Evolutionary conservation across 768 basidiomycete species (phyloP), one percentile per base, ranked within the genome.

Genomic region (Lanmaoa pseudosensibilis): DNA sequence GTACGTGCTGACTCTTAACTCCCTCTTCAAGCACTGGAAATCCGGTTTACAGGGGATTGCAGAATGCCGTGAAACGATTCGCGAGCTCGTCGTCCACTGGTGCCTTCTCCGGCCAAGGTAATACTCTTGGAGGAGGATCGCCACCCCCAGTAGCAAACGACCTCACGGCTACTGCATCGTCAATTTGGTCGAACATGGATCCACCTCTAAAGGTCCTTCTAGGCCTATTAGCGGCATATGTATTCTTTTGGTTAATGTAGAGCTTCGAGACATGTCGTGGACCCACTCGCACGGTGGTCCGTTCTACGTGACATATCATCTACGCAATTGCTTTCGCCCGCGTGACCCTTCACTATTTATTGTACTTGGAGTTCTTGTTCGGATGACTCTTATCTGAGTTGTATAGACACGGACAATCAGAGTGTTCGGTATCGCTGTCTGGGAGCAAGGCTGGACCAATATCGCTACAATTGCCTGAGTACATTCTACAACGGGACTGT

Each of bases 41-140:
- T 37, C 32, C 21, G 48, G 36, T 47, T 50, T 2, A 23, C 50
- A 92, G 90, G 15, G 84, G 70, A 12, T 75, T 94, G 19, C 83
- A 90, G 58, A 76, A 73, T 33, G 77, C 84, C 32, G 56, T 94
- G 25, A 74, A 75, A 25, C 81, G 77, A 55, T 83, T 87, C 65
- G 68, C 86, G 16, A 66, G 73, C 3, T 54, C 70, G 30, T 72
- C 79, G 9, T 55, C 74, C 23, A 52, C 73, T 2, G 65, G 74
- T 38, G 76, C 82, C 40, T 94, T 94, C 68, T 68, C 82, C 23
- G 92, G 92, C 4, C 80, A 80, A 65, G 92, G 92, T 23, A 85
- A 86, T 10, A 91, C 86, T 7, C 77, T 94, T 2, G 87, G 85
- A 21, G 83, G 83, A 21, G 83, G 83, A 27, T 61, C 73, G 2